These are phyloP conservation scores for Mycothermus thermophilus DNA, from an alignment of 495 filamentous ascomycete genomes.

Conservation along the genomic window DNA sequence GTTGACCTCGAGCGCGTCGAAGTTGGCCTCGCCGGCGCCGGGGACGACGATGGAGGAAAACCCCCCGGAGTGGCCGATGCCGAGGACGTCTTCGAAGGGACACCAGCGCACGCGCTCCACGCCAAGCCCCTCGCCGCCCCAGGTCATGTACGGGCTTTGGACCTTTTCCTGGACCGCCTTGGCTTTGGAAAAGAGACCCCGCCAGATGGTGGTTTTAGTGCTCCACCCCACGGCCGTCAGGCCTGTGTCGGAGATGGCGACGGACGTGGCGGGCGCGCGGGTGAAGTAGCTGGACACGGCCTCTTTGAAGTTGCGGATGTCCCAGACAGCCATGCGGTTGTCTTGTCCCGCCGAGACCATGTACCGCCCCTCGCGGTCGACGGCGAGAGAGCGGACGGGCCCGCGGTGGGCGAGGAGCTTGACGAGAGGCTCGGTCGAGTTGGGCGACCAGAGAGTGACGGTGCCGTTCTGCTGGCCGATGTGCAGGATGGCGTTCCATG, in stretches of 20 bases:
- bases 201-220: conserved; percentile 79
- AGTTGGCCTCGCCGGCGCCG: conserved; percentile 92
- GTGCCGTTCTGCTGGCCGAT: conserved; percentile 88
- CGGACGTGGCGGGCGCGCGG: conserved; percentile 65
- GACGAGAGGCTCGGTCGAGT: conserved; percentile 68
- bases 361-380: conserved; percentile 83
- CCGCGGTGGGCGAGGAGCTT: conserved; percentile 91
- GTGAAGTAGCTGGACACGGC: conserved; percentile 76
- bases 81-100: conserved; percentile 86
- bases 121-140: conserved; percentile 72
- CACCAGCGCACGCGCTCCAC: conserved; percentile 82
- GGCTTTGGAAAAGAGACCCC: conserved; percentile 63
- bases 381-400: conserved; percentile 72
- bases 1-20: conserved; percentile 83
- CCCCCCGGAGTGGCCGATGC: conserved; percentile 68
- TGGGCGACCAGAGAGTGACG: conserved; percentile 93
- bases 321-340: conserved; percentile 86
- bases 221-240: conserved; percentile 87
- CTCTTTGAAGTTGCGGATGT: conserved; percentile 85
- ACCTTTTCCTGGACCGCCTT: conserved; percentile 58
- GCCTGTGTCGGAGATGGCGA: conserved; percentile 77
- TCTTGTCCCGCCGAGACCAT: conserved; percentile 94
- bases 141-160: conserved; percentile 80
- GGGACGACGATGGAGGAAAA: conserved; percentile 84
- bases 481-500: conserved; percentile 80